These are phyloP conservation scores for Serendipita sp. DNA, from an alignment of 768 basidiomycete genomes.

Conservation along the genomic window DNA sequence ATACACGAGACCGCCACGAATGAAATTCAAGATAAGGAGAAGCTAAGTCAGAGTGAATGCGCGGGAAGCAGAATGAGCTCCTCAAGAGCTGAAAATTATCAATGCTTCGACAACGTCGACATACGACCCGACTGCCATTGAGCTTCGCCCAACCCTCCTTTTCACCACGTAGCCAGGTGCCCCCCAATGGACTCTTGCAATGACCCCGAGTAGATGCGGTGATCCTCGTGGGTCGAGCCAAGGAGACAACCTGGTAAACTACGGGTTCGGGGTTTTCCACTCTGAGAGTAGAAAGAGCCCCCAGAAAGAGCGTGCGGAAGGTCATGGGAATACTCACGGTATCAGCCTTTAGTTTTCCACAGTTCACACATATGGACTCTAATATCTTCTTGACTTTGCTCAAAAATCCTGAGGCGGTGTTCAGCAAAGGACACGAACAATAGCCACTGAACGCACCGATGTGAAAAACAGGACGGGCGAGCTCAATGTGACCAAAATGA, in stretches of 20 bases:
- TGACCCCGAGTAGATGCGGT: not conserved
- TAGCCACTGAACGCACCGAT: constrained; percentile 44
- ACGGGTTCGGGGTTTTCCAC: constrained; percentile 90
- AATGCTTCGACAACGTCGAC: not conserved
- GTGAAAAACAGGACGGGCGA: constrained; percentile 94
- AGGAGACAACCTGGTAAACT: constrained; percentile 7
- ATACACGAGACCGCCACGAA: constrained; percentile 8
- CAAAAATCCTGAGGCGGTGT: constrained; percentile 55
- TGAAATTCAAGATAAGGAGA: constrained; percentile 7
- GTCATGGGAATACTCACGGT: constrained; percentile 71
- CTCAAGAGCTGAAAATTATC: not conserved
- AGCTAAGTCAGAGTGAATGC: not conserved
- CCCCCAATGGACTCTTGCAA: constrained; percentile 20
- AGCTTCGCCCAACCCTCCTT: constrained; percentile 92
- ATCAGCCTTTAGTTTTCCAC: constrained; percentile 94
- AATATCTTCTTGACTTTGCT: constrained; percentile 99
- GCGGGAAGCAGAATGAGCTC: not conserved
- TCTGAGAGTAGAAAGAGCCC: constrained; percentile 82
- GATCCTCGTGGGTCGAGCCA: constrained; percentile 15
- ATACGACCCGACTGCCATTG: not conserved
- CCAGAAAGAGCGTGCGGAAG: constrained; percentile 83
- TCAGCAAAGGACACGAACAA: not conserved
- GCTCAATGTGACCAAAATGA: constrained; percentile 97
- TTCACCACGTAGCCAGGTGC: constrained; percentile 84
- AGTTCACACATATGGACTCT: constrained; percentile 97